Evolutionary conservation across 2,329 filamentous ascomycete species (phyloP).

Genomic region (Bimuria novae-zelandiae): DNA sequence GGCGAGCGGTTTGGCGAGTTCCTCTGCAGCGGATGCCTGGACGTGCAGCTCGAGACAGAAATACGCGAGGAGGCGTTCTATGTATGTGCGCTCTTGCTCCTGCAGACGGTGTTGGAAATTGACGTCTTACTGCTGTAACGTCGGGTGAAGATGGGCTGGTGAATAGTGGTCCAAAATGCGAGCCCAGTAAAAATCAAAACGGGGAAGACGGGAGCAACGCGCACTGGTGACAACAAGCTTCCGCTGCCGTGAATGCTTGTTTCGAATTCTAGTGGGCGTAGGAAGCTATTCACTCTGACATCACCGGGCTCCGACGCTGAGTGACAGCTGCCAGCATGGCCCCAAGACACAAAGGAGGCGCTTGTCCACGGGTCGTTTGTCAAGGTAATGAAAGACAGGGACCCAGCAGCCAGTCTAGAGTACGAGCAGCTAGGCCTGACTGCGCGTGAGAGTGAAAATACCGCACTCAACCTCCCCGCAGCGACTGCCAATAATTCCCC

Average conservation of each 20-base stretch:
- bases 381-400: slow-evolving; percentile 4
- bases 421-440: not conserved
- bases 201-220: slow-evolving; percentile 1
- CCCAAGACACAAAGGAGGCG: not conserved
- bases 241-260: slow-evolving; percentile 9
- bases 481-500: not conserved
- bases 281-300: not conserved
- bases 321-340: not conserved
- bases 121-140: not conserved
- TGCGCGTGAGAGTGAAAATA: slow-evolving; percentile 7
- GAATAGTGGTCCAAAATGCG: not conserved
- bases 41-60: not conserved
- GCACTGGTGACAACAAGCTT: slow-evolving; percentile 9
- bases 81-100: not conserved
- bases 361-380: not conserved
- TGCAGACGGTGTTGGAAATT: not conserved
- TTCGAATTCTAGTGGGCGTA: not conserved
- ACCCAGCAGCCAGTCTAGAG: slow-evolving; percentile 7
- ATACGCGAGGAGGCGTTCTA: not conserved
- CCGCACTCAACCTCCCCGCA: slow-evolving; percentile 5
- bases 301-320: not conserved
- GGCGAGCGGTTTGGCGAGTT: slow-evolving; percentile 3
- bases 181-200: not conserved
- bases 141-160: not conserved
- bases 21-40: not conserved